Evolutionary conservation across 2,329 filamentous ascomycete species (phyloP), one percentile per base, ranked within the genome.

Genomic region (Hysterium pulicare): DNA sequence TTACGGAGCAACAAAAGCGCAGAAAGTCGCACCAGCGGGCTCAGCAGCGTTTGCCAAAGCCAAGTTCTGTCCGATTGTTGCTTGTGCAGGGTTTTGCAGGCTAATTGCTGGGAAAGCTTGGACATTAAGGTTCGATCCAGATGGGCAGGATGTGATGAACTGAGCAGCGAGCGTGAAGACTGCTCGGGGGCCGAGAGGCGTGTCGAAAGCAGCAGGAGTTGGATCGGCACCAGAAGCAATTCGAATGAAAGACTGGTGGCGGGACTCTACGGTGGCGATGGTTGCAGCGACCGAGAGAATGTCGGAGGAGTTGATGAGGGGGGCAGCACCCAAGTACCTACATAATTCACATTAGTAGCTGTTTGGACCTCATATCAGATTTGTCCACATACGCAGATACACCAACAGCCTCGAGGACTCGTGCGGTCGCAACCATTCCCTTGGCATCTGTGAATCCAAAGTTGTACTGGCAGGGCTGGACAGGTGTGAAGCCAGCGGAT

Each of bases 221-320:
- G 84, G 79, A 43, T 77, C 69, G 41, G 74, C 70, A 45, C 76
- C 73, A 16, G 75, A 71, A 30, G 79, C 80, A 44, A 75, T 69
- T 50, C 85, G 82, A 66, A 89, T 80, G 66, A 86, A 82, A 47
- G 82, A 83, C 68, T 87, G 83, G 69, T 90, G 86, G 45, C 86
- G 78, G 21, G 84, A 76, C 69, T 90, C 86, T 46, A 87, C 77
- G 19, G 84, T 86, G 33, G 87, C 76, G 62, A 90, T 89, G 38
- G 79, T 79, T 8, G 76, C 85, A 2, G 86, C 85, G 16, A 81
- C 79, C 46, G 76, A 72, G 38, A 90, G 79, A 48, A 87, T 78
- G 38, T 71, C 72, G 38, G 74, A 70, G 42, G 75, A 73, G 34
- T 77, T 73, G 48, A 89, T 66, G 23, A 87, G 72, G 4, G 83